A percentile compares a stretch with the other conserved stretches of the same genome.
phyloP scores from a whole-genome alignment of 106 monocot genomes.

The Dendrobium officinale region DNA sequence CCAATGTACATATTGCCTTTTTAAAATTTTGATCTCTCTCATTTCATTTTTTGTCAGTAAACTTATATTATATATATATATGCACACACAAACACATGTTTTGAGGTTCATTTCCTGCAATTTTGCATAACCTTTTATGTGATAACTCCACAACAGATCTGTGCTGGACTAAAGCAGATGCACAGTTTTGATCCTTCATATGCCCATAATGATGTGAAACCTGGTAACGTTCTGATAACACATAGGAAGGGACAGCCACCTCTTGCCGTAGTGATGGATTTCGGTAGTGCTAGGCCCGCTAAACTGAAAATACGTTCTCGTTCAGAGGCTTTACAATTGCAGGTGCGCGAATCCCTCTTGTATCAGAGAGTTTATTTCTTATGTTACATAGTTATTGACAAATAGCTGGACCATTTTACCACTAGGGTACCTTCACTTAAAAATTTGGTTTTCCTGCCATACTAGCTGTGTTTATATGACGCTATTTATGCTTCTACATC shows the following conservation, averaged over 20 bases:
- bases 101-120: too few species aligned
- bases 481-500: neutral
- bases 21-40: too few species aligned
- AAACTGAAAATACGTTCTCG: slow-evolving; percentile 78
- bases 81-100: too few species aligned
- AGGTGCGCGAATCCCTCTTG: slow-evolving; percentile 30
- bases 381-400: neutral
- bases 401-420: too few species aligned
- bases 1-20: too few species aligned
- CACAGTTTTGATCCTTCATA: slow-evolving; percentile 95
- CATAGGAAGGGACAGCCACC: slow-evolving; percentile 69
- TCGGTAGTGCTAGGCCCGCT: slow-evolving; percentile 84
- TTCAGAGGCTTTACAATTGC: slow-evolving; percentile 79
- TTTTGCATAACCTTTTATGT: neutral
- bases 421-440: too few species aligned
- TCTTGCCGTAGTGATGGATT: slow-evolving; percentile 94
- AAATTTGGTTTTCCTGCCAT: neutral
- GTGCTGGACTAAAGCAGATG: slow-evolving; percentile 96
- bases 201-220: slow-evolving; percentile 98
- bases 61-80: too few species aligned
- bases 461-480: neutral
- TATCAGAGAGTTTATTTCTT: neutral
- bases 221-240: slow-evolving; percentile 89
- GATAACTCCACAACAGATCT: slow-evolving; percentile 40
- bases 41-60: too few species aligned